A percentile compares a stretch with the other conserved stretches of the same genome.
phyloP scores from a whole-genome alignment of 371 early-diverging fungal species.

The Haplosporangium sp. region DNA sequence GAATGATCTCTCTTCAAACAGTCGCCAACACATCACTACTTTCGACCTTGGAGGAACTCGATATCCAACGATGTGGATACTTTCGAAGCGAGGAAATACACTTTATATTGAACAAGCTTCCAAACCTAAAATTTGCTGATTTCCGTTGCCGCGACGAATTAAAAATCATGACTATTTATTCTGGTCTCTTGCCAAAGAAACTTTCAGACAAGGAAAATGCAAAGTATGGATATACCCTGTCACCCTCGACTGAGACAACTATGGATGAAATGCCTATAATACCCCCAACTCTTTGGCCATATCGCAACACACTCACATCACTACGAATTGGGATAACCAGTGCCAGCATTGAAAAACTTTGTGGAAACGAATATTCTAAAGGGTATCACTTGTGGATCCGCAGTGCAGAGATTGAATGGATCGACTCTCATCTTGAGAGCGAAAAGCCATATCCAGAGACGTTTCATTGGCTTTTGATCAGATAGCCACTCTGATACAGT shows the following conservation, averaged over 20 bases:
- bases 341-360: background rate
- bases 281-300: background rate
- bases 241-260: background rate
- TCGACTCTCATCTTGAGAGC: background rate
- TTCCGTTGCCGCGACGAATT: background rate
- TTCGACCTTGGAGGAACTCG: background rate
- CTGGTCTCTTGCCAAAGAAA: slow-evolving; percentile 1
- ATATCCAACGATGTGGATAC: background rate
- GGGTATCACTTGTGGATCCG: background rate
- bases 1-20: background rate
- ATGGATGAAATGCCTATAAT: background rate
- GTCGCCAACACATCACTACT: background rate
- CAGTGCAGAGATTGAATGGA: background rate
- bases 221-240: background rate
- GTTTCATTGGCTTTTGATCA: slow-evolving; percentile 13
- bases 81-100: slow-evolving; percentile 13
- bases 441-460: background rate
- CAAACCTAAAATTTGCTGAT: slow-evolving; percentile 7
- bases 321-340: background rate
- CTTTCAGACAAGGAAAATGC: background rate
- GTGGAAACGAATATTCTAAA: background rate
- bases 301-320: background rate
- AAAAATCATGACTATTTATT: background rate
- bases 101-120: background rate
- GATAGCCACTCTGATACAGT: background rate